Conservation (phyloP, 805 yeast species). For the Cyberlindnera subsufficiens region DNA sequence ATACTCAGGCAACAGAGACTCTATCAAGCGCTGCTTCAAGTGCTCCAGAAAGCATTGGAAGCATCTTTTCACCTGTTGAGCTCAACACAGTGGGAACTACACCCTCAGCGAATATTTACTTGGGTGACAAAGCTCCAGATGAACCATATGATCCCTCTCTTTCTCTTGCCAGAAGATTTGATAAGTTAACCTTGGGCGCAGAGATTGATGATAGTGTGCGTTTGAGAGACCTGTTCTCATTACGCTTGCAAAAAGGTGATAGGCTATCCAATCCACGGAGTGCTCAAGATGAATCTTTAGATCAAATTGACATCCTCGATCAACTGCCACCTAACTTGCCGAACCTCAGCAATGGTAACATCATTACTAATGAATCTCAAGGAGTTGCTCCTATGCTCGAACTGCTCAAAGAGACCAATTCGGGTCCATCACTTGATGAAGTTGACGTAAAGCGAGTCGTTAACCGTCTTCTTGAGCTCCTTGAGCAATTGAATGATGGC, state of each 20-base stretch:
- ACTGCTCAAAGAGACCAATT: not conserved
- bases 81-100: not conserved
- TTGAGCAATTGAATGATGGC: too few relatives aligned
- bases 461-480: too few relatives aligned
- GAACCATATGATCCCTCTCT: constrained; percentile 3
- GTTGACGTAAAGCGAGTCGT: not conserved
- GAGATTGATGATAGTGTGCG: not conserved
- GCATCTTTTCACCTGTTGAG: not conserved
- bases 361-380: not conserved
- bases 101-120: not conserved
- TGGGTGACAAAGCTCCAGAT: not conserved
- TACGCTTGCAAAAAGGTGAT: not conserved
- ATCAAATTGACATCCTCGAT: constrained; percentile 22
- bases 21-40: not conserved
- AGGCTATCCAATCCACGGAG: not conserved
- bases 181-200: constrained; percentile 2
- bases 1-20: not conserved
- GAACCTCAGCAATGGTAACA: not conserved
- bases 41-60: not conserved
- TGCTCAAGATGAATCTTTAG: constrained; percentile 15
- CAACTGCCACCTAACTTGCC: constrained; percentile 16
- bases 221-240: constrained; percentile 3
- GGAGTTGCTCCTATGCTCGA: not conserved
- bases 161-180: constrained; percentile 9
- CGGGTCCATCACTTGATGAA: not conserved